A percentile compares a stretch with the other conserved stretches of the same genome.
phyloP scores from a whole-genome alignment of 202 grass and related monocot genomes.

The Zoysia matrella region DNA sequence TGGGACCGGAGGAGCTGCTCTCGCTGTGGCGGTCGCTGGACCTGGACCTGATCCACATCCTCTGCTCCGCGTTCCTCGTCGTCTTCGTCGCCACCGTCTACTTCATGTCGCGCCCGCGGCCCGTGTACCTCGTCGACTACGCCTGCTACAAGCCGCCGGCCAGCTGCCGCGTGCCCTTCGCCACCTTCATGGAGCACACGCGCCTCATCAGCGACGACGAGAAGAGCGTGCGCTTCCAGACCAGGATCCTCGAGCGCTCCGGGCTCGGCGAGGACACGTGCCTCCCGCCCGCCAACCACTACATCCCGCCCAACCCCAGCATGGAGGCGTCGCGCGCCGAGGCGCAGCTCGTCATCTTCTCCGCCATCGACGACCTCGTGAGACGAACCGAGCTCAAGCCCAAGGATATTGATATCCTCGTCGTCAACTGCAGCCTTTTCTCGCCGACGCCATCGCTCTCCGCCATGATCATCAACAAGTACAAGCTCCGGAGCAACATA shows the following conservation, averaged over 20 bases:
- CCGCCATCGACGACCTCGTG: constrained; percentile 32
- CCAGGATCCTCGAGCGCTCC: constrained; percentile 78
- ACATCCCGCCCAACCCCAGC: constrained; percentile 89
- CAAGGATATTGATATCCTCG: constrained; percentile 93
- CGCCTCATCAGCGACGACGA: constrained; percentile 78
- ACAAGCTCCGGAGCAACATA: constrained; percentile 93
- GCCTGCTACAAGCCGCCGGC: constrained; percentile 78
- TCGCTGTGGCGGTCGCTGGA: constrained; percentile 64
- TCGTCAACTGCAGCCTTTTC: constrained; percentile 99
- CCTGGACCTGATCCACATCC: constrained; percentile 68
- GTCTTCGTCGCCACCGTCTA: constrained; percentile 76
- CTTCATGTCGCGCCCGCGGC: constrained; percentile 75
- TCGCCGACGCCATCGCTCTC: constrained; percentile 90
- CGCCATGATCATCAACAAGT: constrained; percentile 97
- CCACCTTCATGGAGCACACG: constrained; percentile 98
- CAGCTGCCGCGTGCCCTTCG: constrained; percentile 80
- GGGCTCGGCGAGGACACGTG: constrained; percentile 25
- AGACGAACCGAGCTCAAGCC: constrained; percentile 65
- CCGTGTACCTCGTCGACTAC: constrained; percentile 86
- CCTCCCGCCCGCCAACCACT: constrained; percentile 96
- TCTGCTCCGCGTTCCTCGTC: constrained; percentile 66
- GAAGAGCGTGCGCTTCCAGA: constrained; percentile 92
- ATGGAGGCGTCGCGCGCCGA: constrained; percentile 84
- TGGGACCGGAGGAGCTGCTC: constrained; percentile 62
- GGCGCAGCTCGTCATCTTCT: constrained; percentile 29